Percentiles rank a stretch among this genome's conserved stretches.
These are phyloP conservation scores for Nicotiana noctiflora DNA, from an alignment of 257 asterid genomes.

Conservation along the genomic window DNA sequence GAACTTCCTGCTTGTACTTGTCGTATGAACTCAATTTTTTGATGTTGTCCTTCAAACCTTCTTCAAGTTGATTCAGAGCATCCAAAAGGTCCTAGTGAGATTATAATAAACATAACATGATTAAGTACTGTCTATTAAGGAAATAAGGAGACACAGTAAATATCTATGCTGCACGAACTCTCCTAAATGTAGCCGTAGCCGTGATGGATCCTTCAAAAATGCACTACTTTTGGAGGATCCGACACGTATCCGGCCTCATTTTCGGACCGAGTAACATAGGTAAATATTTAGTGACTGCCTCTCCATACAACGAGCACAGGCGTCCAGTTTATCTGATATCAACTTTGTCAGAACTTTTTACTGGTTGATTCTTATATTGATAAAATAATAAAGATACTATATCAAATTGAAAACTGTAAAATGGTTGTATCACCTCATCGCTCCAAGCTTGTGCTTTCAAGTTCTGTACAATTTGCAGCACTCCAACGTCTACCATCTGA, in stretches of 20 bases:
- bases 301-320: not conserved
- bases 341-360: not conserved
- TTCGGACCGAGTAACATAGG: too few relatives aligned
- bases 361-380: not conserved
- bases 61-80: conserved; percentile 69
- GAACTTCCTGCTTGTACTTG: conserved; percentile 81
- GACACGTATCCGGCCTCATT: too few relatives aligned
- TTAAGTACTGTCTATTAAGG: not conserved
- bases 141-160: not conserved
- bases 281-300: not conserved
- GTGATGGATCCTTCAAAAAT: too few relatives aligned
- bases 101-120: not conserved
- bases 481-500: conserved; percentile 74
- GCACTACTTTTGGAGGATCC: too few relatives aligned
- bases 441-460: conserved; percentile 96
- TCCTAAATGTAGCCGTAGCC: too few relatives aligned
- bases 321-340: not conserved
- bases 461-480: conserved; percentile 77
- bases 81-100: conserved; percentile 67
- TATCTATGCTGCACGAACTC: too few relatives aligned
- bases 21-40: conserved; percentile 76
- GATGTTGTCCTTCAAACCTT: conserved; percentile 62
- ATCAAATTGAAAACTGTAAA: not conserved
- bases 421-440: conserved; percentile 55
- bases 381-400: not conserved